Base-by-base conservation (phyloP, 2,329 filamentous ascomycete genomes). In the Sporothrix phasma region DNA sequence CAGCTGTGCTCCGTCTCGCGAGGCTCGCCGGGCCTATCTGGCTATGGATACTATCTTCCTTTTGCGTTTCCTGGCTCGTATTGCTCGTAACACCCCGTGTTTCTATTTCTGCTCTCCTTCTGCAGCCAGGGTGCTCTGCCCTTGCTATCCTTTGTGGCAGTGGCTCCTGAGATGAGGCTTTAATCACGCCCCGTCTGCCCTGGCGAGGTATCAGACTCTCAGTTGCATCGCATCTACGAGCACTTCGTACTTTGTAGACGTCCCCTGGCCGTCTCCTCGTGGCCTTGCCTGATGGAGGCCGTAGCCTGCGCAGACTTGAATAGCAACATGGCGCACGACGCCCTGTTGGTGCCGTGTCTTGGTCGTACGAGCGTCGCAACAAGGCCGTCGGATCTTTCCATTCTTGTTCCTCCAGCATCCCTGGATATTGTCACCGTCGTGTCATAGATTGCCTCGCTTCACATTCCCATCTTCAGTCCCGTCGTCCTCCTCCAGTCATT, bases 41-140 rank as follows among this genome's bases (percentile, higher is more conserved):
- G 56, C 39, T 59, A 39, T 31, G 39, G 24, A 22, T 59, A 19
- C 54, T n/a, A n/a, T n/a, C n/a, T n/a, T n/a, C n/a, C 31, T 46
- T 53, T 53, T 15, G 19, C 19, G 34, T 29, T 26, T 15, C 46
- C 24, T 62, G 31, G 31, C 60, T 53, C 46, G 60, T 13, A 15
- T 5, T 34, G n/a, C n/a, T n/a, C n/a, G n/a, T 61, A 51, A 39
- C 24, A 43, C 60, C 53, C 37, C 43, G 37, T 8, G 60, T 62
- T 62, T 62, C 60, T 62, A 62, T 62, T 62, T 51, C 37, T 62
- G 60, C 45, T 53, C 45, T 47, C 58, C 43, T 39, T n/a, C 37
- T 34, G 43, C 58, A 61, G 29, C 58, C 41, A 47, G n/a, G 43
- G n/a, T 47, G 17, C 34, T 4, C 17, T 13, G 19, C 17, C 22